Percentiles rank a stretch among this genome's conserved stretches.
Conservation (phyloP, 2,329 filamentous ascomycete genomes). For the Podosphaera fusca region DNA sequence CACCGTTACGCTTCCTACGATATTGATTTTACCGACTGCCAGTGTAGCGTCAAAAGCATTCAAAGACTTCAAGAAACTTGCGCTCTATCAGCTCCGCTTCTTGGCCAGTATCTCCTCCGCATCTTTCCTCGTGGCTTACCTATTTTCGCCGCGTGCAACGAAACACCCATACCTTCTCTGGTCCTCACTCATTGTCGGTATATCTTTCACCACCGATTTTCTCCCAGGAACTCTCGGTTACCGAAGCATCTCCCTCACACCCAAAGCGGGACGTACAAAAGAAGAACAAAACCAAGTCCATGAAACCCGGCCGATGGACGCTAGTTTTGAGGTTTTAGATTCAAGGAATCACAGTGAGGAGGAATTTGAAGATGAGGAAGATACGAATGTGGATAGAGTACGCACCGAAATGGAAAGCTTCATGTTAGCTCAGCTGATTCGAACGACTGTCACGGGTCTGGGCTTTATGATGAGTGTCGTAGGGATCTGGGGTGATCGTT, state of each 20-base stretch:
- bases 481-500: constrained; percentile 42
- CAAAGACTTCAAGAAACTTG: constrained; percentile 36
- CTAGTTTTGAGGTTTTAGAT: constrained; percentile 46
- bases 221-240: constrained; percentile 5
- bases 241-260: constrained; percentile 1
- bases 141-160: constrained; percentile 47
- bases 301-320: constrained; percentile 27
- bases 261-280: neutral
- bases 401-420: constrained; percentile 31
- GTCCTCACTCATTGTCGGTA: constrained; percentile 45
- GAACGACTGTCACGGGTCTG: constrained; percentile 28
- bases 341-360: constrained; percentile 19
- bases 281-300: constrained; percentile 5
- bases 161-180: constrained; percentile 83
- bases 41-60: constrained; percentile 47
- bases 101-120: constrained; percentile 46
- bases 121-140: constrained; percentile 56
- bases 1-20: constrained; percentile 52
- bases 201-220: constrained; percentile 22
- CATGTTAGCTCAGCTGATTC: constrained; percentile 28
- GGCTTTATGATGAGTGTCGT: constrained; percentile 38
- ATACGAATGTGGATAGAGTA: constrained; percentile 38
- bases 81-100: constrained; percentile 39
- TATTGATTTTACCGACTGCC: constrained; percentile 61
- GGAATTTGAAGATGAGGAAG: constrained; percentile 23